These are phyloP conservation scores for Wickerhamiella domercqiae DNA, from an alignment of 805 yeast species.

Conservation along the genomic window DNA sequence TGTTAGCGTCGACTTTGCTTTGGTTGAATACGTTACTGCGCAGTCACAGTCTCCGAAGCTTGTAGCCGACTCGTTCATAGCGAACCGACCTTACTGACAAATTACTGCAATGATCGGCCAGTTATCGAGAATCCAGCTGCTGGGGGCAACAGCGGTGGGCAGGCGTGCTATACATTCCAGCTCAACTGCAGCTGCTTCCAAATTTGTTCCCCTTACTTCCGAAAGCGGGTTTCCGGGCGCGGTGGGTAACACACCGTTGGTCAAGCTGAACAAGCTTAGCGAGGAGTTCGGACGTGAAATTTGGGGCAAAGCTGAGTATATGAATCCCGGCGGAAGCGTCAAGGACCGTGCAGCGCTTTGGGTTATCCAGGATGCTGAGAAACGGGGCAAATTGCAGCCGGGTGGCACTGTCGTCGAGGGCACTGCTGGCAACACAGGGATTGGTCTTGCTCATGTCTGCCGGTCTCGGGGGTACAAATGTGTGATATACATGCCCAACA, in stretches of 20 bases:
- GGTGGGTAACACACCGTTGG: slow-evolving; percentile 84
- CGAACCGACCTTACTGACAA: too few relatives aligned
- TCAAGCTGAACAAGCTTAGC: slow-evolving; percentile 43
- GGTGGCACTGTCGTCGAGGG: slow-evolving; percentile 89
- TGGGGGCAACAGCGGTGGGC: too few relatives aligned
- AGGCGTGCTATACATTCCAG: too few relatives aligned
- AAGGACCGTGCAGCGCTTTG: slow-evolving; percentile 81
- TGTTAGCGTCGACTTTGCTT: slow-evolving; percentile 13
- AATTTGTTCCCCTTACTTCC: slow-evolving; percentile 51
- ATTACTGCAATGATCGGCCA: too few relatives aligned
- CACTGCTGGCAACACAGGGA: slow-evolving; percentile 94
- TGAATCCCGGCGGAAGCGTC: slow-evolving; percentile 89
- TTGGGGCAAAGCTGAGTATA: slow-evolving; percentile 81
- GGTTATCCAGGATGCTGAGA: slow-evolving; percentile 66
- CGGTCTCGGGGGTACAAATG: slow-evolving; percentile 72
- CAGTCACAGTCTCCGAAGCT: too few relatives aligned
- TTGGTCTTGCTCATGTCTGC: slow-evolving; percentile 68
- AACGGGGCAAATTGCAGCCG: slow-evolving; percentile 36
- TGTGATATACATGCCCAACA: slow-evolving; percentile 81
- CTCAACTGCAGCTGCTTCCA: too few relatives aligned
- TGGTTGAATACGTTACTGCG: too few relatives aligned
- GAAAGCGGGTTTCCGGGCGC: slow-evolving; percentile 63
- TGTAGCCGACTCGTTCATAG: too few relatives aligned
- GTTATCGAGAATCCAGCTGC: too few relatives aligned
- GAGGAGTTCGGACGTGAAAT: slow-evolving; percentile 52